phyloP scores from a whole-genome alignment of 768 basidiomycete genomes.

The Naganishia vishniacii region DNA sequence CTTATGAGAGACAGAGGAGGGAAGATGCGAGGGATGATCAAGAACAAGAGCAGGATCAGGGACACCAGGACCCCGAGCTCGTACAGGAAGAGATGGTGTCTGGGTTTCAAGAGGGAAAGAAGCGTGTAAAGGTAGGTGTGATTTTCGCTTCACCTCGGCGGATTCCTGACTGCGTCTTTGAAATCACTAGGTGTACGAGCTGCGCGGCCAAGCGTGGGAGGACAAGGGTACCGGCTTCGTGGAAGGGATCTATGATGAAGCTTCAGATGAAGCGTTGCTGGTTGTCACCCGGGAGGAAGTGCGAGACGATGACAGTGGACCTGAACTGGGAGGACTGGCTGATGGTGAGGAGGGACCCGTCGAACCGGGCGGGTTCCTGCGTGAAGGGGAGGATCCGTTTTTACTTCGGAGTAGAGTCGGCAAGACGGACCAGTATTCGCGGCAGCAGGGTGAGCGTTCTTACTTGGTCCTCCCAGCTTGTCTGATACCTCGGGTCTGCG shows the following conservation, averaged over 20 bases:
- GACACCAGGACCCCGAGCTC: slow-evolving; percentile 2
- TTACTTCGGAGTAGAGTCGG: slow-evolving; percentile 57
- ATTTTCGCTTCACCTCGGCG: too few relatives aligned
- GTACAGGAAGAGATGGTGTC: slow-evolving; percentile 14
- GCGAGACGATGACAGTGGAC: slow-evolving; percentile 18
- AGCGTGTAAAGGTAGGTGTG: slow-evolving; percentile 19
- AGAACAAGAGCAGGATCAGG: slow-evolving; percentile 14
- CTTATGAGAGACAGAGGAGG: background rate
- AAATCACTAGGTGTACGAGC: slow-evolving; percentile 74
- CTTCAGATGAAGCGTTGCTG: slow-evolving; percentile 45
- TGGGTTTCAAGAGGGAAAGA: slow-evolving; percentile 8
- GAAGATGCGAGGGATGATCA: background rate
- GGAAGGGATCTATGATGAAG: slow-evolving; percentile 64
- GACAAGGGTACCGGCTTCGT: slow-evolving; percentile 97
- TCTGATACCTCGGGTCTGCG: slow-evolving; percentile 21
- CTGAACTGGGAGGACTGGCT: slow-evolving; percentile 33
- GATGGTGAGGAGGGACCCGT: slow-evolving; percentile 31
- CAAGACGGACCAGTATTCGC: slow-evolving; percentile 44
- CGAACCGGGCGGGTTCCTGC: slow-evolving; percentile 19
- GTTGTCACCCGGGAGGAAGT: slow-evolving; percentile 45
- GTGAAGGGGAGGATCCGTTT: slow-evolving; percentile 45
- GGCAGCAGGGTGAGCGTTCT: slow-evolving; percentile 51
- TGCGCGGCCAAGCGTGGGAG: slow-evolving; percentile 82
- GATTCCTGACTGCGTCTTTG: background rate
- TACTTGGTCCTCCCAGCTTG: background rate